A percentile compares a stretch with the other conserved stretches of the same genome.
Evolutionary conservation across 768 basidiomycete genomes (phyloP).

Genomic region (Floccularia luteovirens): DNA sequence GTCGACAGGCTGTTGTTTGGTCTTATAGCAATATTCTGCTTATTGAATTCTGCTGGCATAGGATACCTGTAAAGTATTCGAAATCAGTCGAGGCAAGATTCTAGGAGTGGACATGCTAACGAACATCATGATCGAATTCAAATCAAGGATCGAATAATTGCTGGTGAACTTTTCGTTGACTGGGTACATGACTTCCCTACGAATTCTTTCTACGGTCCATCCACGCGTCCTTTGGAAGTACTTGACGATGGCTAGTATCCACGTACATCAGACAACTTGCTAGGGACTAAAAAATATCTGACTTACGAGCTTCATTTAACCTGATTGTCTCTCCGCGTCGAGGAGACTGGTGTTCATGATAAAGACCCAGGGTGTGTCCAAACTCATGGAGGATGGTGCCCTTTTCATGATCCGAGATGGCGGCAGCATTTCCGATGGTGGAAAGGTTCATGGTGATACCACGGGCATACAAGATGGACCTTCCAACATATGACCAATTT

Average conservation of each 20-base stretch:
- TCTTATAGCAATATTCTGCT: not conserved
- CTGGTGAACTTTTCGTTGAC: conserved; percentile 1
- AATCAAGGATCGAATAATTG: conserved; percentile 1
- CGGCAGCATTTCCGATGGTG: too few relatives aligned
- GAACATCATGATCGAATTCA: conserved; percentile 3
- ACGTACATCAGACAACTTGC: too few relatives aligned
- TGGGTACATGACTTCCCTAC: not conserved
- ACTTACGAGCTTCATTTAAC: too few relatives aligned
- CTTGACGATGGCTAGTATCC: not conserved
- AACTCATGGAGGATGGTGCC: conserved; percentile 5
- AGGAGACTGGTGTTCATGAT: conserved; percentile 1
- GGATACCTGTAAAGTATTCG: not conserved
- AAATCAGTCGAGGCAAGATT: not conserved
- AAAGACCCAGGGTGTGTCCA: not conserved
- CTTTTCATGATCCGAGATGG: too few relatives aligned
- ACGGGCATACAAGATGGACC: too few relatives aligned
- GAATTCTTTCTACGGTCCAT: not conserved
- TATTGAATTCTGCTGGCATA: not conserved
- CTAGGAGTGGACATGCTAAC: too few relatives aligned
- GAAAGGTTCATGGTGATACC: too few relatives aligned
- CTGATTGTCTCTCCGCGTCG: not conserved
- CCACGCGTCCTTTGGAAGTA: not conserved
- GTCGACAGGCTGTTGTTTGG: not conserved
- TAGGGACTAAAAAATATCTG: too few relatives aligned
- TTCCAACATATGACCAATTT: not conserved